These are phyloP conservation scores for Flaveria brownii DNA, from an alignment of 129 eudicot genomes.

Conservation along the genomic window DNA sequence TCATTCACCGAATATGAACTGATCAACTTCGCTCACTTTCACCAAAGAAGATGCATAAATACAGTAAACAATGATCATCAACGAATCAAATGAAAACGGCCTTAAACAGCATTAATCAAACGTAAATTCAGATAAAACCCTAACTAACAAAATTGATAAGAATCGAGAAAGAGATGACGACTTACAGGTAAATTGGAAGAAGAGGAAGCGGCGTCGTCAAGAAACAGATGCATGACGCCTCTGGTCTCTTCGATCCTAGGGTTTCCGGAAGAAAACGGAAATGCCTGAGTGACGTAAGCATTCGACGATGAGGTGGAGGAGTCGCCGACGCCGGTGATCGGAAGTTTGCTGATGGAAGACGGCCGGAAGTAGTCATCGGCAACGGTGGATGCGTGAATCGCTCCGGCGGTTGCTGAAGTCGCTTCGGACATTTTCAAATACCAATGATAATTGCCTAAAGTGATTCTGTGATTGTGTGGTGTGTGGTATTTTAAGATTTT, in stretches of 20 bases:
- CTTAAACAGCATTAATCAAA: not conserved
- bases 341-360: conserved; percentile 37
- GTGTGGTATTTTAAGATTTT: no score
- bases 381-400: conserved; percentile 38
- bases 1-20: not conserved
- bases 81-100: not conserved
- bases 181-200: conserved; percentile 69
- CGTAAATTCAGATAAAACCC: not conserved
- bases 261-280: conserved; percentile 92
- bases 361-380: conserved; percentile 51
- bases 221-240: conserved; percentile 78
- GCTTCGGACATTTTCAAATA: conserved; percentile 48
- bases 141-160: not conserved
- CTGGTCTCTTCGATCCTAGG: conserved; percentile 92
- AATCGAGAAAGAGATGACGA: not conserved
- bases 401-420: conserved; percentile 56
- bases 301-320: conserved; percentile 36
- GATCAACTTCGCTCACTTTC: not conserved
- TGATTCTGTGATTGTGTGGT: no score
- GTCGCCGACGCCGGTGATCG: conserved; percentile 39
- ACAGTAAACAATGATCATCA: not conserved
- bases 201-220: conserved; percentile 54
- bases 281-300: conserved; percentile 48
- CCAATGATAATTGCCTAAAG: no score
- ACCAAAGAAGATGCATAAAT: not conserved